Conservation (phyloP, 2,329 filamentous ascomycete genomes). For the Pseudocercospora fuligena region DNA sequence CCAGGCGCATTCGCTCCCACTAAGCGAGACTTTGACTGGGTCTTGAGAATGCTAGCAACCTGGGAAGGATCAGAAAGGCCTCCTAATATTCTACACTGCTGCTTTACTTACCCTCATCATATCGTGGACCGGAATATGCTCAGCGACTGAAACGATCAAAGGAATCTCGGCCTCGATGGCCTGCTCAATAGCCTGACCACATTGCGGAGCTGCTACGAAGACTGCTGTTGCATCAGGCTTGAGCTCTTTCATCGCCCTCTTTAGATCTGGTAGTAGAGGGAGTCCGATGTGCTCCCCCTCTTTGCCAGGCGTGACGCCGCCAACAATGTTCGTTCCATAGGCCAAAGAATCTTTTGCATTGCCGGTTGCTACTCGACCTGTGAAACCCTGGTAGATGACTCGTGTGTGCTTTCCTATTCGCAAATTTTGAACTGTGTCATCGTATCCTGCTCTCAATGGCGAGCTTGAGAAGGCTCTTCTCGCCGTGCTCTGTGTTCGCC, state of each 20-base stretch:
- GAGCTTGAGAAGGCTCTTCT: constrained; percentile 37
- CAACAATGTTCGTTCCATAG: constrained; percentile 81
- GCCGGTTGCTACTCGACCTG: constrained; percentile 70
- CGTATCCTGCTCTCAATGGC: constrained; percentile 51
- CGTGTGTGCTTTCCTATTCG: constrained; percentile 69
- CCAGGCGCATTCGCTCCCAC: constrained; percentile 83
- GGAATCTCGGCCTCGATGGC: constrained; percentile 80
- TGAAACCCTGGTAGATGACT: constrained; percentile 74
- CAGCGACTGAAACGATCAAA: constrained; percentile 77
- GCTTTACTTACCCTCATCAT: constrained; percentile 65
- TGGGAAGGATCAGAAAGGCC: constrained; percentile 38
- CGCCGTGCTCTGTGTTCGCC: constrained; percentile 16
- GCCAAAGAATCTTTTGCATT: constrained; percentile 77
- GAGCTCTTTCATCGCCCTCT: constrained; percentile 69
- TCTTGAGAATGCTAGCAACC: constrained; percentile 71
- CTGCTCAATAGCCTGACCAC: constrained; percentile 74
- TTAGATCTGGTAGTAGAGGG: constrained; percentile 71
- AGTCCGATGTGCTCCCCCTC: constrained; percentile 73
- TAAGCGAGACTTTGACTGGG: constrained; percentile 72
- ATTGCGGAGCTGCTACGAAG: constrained; percentile 77
- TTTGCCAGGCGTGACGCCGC: constrained; percentile 74
- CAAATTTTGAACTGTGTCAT: constrained; percentile 68
- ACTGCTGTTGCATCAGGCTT: constrained; percentile 80
- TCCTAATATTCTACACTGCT: neutral
- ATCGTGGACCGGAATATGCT: constrained; percentile 79